phyloP scores from a whole-genome alignment of 164 flowering plant genomes.

The Kalanchoe fedtschenkoi region DNA sequence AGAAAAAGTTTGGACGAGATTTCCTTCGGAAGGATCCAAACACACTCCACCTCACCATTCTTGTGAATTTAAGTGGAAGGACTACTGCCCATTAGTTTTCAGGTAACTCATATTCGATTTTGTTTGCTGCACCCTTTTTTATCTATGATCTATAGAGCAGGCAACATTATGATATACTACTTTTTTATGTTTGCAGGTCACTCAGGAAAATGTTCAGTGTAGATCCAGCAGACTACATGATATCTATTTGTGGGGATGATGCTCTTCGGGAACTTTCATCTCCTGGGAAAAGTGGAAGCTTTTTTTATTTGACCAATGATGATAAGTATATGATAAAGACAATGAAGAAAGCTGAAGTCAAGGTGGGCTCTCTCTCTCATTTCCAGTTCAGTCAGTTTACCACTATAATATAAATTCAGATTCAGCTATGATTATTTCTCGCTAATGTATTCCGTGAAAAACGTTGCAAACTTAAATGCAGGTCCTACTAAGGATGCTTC shows the following conservation, averaged over 20 bases:
- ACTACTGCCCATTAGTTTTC: constrained; percentile 82
- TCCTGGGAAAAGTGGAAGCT: constrained; percentile 95
- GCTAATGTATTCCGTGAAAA: not conserved
- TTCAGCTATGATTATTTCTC: not conserved
- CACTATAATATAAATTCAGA: not conserved
- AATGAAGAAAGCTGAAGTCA: constrained; percentile 76
- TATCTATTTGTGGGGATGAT: constrained; percentile 86
- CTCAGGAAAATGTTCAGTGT: constrained; percentile 81
- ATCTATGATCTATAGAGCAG: not conserved
- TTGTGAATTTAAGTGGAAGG: constrained; percentile 78
- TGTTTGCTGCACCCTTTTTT: not conserved
- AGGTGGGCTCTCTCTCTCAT: constrained; percentile 24
- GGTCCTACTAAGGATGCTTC: constrained; percentile 88
- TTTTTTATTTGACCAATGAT: constrained; percentile 78
- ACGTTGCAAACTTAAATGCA: constrained; percentile 11
- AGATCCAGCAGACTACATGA: constrained; percentile 93
- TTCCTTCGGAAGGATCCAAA: constrained; percentile 77
- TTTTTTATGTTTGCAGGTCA: constrained; percentile 34
- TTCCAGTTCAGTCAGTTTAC: not conserved
- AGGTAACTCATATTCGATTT: constrained; percentile 27
- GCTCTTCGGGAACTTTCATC: constrained; percentile 94
- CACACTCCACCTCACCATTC: constrained; percentile 82
- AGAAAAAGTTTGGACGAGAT: constrained; percentile 77
- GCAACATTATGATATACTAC: not conserved
- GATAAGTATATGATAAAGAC: constrained; percentile 86